These are phyloP conservation scores for Sisymbrium altissimum DNA, from an alignment of 345 rosid genomes.

Conservation along the genomic window DNA sequence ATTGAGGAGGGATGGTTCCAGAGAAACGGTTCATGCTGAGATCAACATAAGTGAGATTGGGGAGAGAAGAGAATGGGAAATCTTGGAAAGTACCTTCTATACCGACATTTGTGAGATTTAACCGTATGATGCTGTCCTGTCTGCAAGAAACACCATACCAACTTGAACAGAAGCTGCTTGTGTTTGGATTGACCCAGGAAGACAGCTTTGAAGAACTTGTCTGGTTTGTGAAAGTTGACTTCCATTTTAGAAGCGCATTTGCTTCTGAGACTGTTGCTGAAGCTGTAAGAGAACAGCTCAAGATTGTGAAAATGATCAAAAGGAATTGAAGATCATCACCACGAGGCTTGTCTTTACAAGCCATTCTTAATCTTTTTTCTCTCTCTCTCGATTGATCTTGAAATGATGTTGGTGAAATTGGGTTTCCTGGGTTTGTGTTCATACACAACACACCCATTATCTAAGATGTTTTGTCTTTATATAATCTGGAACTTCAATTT, in stretches of 20 bases:
- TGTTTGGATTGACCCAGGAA: constrained; percentile 29
- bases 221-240: constrained; percentile 34
- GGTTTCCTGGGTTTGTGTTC: constrained; percentile 5
- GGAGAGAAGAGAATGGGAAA: constrained; percentile 43
- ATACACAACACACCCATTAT: not conserved
- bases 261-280: constrained; percentile 29
- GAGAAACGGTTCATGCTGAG: constrained; percentile 40
- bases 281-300: constrained; percentile 2
- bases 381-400: not conserved
- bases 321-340: constrained; percentile 4
- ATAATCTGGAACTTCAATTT: not conserved
- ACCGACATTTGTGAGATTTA: constrained; percentile 30
- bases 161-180: constrained; percentile 23
- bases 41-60: constrained; percentile 36
- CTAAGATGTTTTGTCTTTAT: too few relatives aligned
- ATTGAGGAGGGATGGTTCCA: constrained; percentile 36
- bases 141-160: constrained; percentile 40
- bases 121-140: constrained; percentile 24
- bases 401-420: not conserved
- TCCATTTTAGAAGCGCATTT: constrained; percentile 33
- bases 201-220: constrained; percentile 27
- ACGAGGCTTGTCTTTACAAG: not conserved
- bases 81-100: constrained; percentile 44
- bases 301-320: constrained; percentile 17
- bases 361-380: too few relatives aligned